Conservation (phyloP, 2,329 filamentous ascomycete species). For the Leptodontidium sp. region DNA sequence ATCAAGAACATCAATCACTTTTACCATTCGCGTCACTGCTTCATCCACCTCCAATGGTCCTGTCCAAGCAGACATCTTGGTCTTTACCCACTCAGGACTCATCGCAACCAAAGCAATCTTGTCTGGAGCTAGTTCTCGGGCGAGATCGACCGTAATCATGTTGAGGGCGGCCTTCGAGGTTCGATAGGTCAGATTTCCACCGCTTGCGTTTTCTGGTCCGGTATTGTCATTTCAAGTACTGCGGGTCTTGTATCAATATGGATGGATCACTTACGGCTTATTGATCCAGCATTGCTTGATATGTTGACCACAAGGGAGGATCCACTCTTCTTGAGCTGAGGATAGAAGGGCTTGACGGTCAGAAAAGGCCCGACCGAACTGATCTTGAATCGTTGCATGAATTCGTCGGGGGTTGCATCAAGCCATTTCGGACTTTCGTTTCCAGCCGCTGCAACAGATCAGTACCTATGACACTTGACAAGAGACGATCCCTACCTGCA, state of each 20-base stretch:
- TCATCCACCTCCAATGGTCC: neutral
- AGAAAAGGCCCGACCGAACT: neutral
- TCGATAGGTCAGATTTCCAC: neutral
- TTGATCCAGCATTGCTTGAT: neutral
- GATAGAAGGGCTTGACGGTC: neutral
- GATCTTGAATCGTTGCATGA: neutral
- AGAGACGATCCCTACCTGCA: neutral
- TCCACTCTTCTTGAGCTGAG: neutral
- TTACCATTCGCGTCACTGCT: neutral
- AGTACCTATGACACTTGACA: neutral
- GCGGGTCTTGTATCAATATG: no score
- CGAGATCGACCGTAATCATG: constrained; percentile 6
- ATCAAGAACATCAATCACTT: neutral
- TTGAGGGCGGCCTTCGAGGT: constrained; percentile 9
- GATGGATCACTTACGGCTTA: neutral
- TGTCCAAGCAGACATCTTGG: neutral
- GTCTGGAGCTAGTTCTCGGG: constrained; percentile 6
- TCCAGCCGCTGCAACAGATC: neutral
- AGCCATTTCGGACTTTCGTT: neutral
- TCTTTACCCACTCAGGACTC: neutral
- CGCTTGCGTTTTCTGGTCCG: neutral
- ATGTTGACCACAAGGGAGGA: neutral
- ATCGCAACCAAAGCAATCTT: neutral
- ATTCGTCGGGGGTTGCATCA: neutral
- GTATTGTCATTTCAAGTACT: no score